Base-by-base conservation (phyloP, 73 alveolate genomes). In the Blepharisma stoltei region DNA sequence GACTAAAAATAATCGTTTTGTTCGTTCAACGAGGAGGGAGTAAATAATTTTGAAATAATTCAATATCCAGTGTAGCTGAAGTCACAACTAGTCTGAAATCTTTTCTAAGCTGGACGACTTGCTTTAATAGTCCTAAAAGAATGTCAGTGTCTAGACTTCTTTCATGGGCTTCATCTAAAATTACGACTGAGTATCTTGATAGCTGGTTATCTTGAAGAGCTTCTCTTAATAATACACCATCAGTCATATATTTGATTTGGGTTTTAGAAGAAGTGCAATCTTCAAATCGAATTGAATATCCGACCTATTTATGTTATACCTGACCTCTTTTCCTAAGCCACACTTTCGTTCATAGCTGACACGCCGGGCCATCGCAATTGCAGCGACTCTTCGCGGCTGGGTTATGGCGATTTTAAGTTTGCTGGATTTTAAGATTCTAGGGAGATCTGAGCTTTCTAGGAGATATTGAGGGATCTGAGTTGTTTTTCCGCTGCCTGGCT, bases 321-420 rank as follows among this genome's bases (percentile, higher is more conserved):
- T 96, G 0, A 96, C 97, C 78, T 90, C 94, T 3, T 71, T 49
- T 27, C 99, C 98, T 54, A 95, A 85, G 38, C 93, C 92, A 0
- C 88, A 80, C 7, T 97, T 95, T 90, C 97, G 88, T 83, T 97
- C 99, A 78, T 96, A 99, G 48, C 99, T 87, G 54, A 97, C 99
- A 78, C 99, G 95, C 81, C 95, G 91, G 32, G 99, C 99, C 48
- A 88, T 90, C 11, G 98, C 90, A 37, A 97, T 99, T 0, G 99
- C 99, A 6, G 99, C 99, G 1, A 97, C 99, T 76, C 99, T 89
- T 52, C 99, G 83, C 7, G 99, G 99, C 88, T 97, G 97, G 43
- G 99, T 97, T 76, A 98, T 91, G 43, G 95, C 96, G 7, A 97
- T 92, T n/a, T 78, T 80, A 68, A 92, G 67, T 48, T 88, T 92